Percentiles rank a stretch among this genome's conserved stretches.
Conservation (phyloP, 2,329 filamentous ascomycete species). For the Fusarium sp. region DNA sequence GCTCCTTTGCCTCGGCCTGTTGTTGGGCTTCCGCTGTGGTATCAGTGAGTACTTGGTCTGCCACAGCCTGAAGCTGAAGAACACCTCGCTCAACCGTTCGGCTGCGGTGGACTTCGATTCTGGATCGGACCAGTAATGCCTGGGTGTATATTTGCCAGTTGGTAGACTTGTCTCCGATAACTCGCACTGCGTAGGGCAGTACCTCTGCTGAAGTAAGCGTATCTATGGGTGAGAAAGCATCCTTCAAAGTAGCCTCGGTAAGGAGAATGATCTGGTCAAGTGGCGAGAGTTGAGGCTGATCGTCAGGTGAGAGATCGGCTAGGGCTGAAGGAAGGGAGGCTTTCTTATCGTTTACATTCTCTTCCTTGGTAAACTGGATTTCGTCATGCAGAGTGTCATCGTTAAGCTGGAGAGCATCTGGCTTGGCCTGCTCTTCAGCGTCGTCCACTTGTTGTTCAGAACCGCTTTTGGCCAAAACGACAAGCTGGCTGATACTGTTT, state of each 20-base stretch:
- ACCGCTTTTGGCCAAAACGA: conserved; percentile 87
- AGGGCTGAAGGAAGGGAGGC: conserved; percentile 70
- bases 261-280: conserved; percentile 92
- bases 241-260: conserved; percentile 88
- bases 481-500: conserved; percentile 85
- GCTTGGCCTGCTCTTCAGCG: conserved; percentile 55
- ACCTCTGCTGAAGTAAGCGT: conserved; percentile 94
- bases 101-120: conserved; percentile 89
- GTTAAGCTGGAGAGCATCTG: conserved; percentile 82
- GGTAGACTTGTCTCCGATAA: conserved; percentile 87
- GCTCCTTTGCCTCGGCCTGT: conserved; percentile 45
- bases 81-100: conserved; percentile 90
- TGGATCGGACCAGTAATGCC: conserved; percentile 86
- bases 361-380: conserved; percentile 78
- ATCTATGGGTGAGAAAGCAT: conserved; percentile 85
- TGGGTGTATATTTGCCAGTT: conserved; percentile 99
- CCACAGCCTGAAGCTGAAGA: conserved; percentile 91
- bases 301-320: conserved; percentile 75
- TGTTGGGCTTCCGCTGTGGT: conserved; percentile 62
- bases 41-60: conserved; percentile 94
- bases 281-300: conserved; percentile 84
- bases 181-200: conserved; percentile 87
- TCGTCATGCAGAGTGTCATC: conserved; percentile 93
- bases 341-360: conserved; percentile 54
- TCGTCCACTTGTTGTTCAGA: conserved; percentile 42